Evolutionary conservation across 306 rosid species (phyloP).

Genomic region (Ormosia emarginata): DNA sequence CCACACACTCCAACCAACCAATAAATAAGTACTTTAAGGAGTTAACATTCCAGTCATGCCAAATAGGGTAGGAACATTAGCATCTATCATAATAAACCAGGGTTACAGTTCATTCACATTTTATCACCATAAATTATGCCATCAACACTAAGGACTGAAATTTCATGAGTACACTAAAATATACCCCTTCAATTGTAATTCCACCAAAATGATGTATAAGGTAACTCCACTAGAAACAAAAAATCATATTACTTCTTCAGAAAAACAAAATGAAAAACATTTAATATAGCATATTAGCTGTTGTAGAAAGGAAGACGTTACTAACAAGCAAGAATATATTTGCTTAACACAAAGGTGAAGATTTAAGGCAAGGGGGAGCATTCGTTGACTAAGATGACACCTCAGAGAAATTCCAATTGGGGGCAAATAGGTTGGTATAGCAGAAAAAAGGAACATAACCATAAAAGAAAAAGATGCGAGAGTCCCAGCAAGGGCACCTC

Average conservation of each 20-base stretch:
- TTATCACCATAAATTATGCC: not conserved
- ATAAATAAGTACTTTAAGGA: not conserved
- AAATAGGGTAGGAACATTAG: not conserved
- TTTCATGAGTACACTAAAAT: not conserved
- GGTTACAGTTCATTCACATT: not conserved
- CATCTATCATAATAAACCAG: not conserved
- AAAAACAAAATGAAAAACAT: not conserved
- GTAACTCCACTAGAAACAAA: not conserved
- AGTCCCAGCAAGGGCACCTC: not conserved
- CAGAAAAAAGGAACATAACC: not conserved
- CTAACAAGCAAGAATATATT: not conserved
- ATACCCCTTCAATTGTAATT: not conserved
- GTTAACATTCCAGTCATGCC: not conserved
- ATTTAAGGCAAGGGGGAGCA: not conserved
- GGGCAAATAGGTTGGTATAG: not conserved
- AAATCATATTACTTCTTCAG: not conserved
- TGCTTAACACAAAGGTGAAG: not conserved
- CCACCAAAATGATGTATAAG: not conserved
- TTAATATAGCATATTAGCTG: not conserved
- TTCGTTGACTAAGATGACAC: not conserved
- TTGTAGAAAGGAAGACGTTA: not conserved
- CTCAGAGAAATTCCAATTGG: not conserved
- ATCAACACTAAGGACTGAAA: not conserved
- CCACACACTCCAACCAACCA: conserved; percentile 1
- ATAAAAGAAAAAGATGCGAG: not conserved